phyloP scores from a whole-genome alignment of 106 monocot species.

The Acorus calamus region DNA sequence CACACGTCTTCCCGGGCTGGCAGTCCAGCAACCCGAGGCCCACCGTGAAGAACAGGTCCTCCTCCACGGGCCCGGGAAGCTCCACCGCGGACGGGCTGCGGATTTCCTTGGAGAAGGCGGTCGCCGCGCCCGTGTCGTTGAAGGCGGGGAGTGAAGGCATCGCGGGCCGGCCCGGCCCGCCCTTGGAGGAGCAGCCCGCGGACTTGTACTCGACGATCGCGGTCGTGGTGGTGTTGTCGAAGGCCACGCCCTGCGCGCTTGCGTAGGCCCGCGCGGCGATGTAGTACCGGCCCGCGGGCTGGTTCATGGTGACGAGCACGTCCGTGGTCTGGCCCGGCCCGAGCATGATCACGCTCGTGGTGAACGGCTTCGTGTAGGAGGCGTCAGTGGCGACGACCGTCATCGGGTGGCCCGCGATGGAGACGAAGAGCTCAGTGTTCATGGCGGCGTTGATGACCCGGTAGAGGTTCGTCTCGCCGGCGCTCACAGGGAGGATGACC shows the following conservation, averaged over 20 bases:
- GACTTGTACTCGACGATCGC: too few species aligned
- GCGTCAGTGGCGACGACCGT: too few species aligned
- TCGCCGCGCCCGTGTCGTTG: slow-evolving; percentile 17
- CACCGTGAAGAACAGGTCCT: slow-evolving; percentile 44
- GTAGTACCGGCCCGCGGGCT: slow-evolving; percentile 36
- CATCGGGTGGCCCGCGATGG: too few species aligned
- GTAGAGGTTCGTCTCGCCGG: too few species aligned
- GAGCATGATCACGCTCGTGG: slow-evolving; percentile 33
- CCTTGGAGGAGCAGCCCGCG: slow-evolving; percentile 11
- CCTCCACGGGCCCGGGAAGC: slow-evolving; percentile 27
- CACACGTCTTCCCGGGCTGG: slow-evolving; percentile 14
- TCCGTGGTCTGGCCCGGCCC: slow-evolving; percentile 59
- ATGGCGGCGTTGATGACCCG: too few species aligned
- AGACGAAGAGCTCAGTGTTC: too few species aligned
- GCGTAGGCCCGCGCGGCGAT: slow-evolving; percentile 43
- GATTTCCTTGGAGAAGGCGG: too few species aligned
- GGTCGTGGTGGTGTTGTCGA: too few species aligned
- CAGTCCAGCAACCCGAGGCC: slow-evolving; percentile 45
- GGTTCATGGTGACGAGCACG: slow-evolving; percentile 38
- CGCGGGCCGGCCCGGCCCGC: slow-evolving; percentile 4
- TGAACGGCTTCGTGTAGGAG: slow-evolving; percentile 27
- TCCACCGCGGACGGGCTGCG: slow-evolving; percentile 27
- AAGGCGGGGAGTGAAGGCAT: slow-evolving; percentile 40
- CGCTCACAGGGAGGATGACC: too few species aligned
- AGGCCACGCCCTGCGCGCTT: slow-evolving; percentile 22